A percentile compares a stretch with the other conserved stretches of the same genome.
These are phyloP conservation scores for Pholiota microspora DNA, from an alignment of 768 basidiomycete species.

Conservation along the genomic window DNA sequence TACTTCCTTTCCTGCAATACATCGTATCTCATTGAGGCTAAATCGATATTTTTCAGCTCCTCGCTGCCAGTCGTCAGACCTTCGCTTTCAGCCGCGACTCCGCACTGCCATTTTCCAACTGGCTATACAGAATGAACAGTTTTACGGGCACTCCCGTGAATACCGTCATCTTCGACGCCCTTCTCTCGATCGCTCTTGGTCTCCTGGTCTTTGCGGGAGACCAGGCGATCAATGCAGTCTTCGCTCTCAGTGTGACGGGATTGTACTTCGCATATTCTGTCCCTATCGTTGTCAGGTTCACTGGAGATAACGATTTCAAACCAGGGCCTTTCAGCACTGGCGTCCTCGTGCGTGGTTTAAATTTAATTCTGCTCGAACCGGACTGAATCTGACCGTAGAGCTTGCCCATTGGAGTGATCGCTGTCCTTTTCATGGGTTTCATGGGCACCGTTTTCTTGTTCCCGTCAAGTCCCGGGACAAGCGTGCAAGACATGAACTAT, in stretches of 20 bases:
- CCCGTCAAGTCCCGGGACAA: slow-evolving; percentile 53
- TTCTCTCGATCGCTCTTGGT: slow-evolving; percentile 48
- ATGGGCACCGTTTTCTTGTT: slow-evolving; percentile 65
- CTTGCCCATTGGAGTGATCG: slow-evolving; percentile 50
- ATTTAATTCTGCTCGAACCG: not conserved
- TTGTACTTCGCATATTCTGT: slow-evolving; percentile 52
- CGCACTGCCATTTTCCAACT: slow-evolving; percentile 62
- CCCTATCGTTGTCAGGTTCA: slow-evolving; percentile 51
- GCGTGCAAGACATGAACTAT: slow-evolving; percentile 64
- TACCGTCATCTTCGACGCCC: slow-evolving; percentile 53
- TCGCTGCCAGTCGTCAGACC: slow-evolving; percentile 48
- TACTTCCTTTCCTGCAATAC: slow-evolving; percentile 14
- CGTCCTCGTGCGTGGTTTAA: slow-evolving; percentile 18
- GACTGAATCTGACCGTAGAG: slow-evolving; percentile 36
- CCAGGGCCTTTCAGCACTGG: slow-evolving; percentile 60
- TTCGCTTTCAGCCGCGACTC: slow-evolving; percentile 73
- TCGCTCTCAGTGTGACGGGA: slow-evolving; percentile 43
- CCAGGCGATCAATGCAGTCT: slow-evolving; percentile 59
- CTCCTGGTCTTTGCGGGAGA: slow-evolving; percentile 59
- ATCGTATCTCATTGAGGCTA: not conserved
- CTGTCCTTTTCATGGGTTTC: slow-evolving; percentile 68
- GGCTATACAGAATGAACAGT: slow-evolving; percentile 57
- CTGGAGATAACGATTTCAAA: slow-evolving; percentile 45
- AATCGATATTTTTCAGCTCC: slow-evolving; percentile 18
- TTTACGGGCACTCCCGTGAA: slow-evolving; percentile 60